Evolutionary conservation across 495 filamentous ascomycete species (phyloP).

Genomic region (Hapsidospora chrysogenum): DNA sequence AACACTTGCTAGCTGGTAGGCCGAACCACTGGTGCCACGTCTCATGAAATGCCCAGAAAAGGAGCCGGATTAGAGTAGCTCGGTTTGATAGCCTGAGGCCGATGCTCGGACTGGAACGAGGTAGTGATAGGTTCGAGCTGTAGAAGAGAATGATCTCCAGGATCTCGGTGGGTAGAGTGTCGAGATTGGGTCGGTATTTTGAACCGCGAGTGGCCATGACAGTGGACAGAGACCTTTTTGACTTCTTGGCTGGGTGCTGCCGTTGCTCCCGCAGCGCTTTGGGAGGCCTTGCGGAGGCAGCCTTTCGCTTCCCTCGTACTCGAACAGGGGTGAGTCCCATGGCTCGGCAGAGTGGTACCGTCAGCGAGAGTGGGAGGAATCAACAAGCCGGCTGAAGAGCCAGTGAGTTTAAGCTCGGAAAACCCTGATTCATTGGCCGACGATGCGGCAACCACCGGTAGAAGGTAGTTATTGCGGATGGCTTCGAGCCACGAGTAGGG

Average conservation of each 20-base stretch:
- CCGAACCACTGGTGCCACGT: constrained; percentile 4
- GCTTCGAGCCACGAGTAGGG: no score
- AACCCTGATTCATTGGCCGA: no score
- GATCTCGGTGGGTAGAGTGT: constrained; percentile 2
- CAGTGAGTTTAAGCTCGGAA: no score
- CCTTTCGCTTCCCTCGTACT: constrained; percentile 1
- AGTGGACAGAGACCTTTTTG: constrained; percentile 1
- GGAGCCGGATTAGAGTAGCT: constrained; percentile 2
- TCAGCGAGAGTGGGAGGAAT: no score
- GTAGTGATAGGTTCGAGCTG: constrained; percentile 1
- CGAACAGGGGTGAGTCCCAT: constrained; percentile 1
- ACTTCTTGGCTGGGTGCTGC: background rate
- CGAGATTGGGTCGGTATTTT: background rate
- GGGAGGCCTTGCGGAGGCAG: background rate
- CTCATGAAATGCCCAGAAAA: constrained; percentile 2
- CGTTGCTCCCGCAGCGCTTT: background rate
- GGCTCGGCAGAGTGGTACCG: no score
- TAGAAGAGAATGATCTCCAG: constrained; percentile 2
- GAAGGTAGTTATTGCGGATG: no score
- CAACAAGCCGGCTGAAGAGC: no score
- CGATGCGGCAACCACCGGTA: no score
- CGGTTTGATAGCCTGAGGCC: constrained; percentile 1
- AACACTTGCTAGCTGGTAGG: background rate
- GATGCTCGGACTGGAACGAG: background rate
- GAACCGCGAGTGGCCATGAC: constrained; percentile 1